Evolutionary conservation across 2,329 filamentous ascomycete genomes (phyloP).

Genomic region (Talaromyces pinophilus): DNA sequence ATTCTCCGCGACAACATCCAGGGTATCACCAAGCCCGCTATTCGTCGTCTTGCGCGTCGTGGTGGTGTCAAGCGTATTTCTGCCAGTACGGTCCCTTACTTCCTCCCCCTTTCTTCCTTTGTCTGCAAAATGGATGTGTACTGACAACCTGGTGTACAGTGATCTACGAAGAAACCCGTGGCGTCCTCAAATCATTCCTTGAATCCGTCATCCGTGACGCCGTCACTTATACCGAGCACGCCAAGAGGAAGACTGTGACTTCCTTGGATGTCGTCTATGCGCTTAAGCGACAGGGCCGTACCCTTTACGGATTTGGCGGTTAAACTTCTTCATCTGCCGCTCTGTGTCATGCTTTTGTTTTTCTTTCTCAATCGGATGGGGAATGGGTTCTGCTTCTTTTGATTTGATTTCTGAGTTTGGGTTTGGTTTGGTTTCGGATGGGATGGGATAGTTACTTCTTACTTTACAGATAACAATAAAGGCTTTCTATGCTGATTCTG

Average conservation of each 20-base stretch:
- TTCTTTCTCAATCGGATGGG: neutral
- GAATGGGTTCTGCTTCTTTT: neutral
- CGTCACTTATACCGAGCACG: slow-evolving; percentile 80
- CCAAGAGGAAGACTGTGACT: slow-evolving; percentile 65
- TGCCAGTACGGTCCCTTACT: slow-evolving; percentile 55
- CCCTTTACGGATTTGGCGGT: slow-evolving; percentile 88
- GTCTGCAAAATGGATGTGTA: too few species aligned
- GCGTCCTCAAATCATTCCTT: slow-evolving; percentile 80
- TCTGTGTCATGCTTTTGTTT: neutral
- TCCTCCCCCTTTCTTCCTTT: neutral
- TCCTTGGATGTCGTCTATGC: slow-evolving; percentile 66
- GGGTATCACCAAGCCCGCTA: slow-evolving; percentile 98
- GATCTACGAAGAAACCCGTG: slow-evolving; percentile 82
- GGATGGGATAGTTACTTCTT: slow-evolving; percentile 7
- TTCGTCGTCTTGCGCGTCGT: slow-evolving; percentile 97
- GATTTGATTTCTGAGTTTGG: slow-evolving; percentile 4
- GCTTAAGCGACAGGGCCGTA: slow-evolving; percentile 63
- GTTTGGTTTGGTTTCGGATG: slow-evolving; percentile 5
- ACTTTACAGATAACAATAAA: neutral
- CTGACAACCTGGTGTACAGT: slow-evolving; percentile 34
- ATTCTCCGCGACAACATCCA: slow-evolving; percentile 99
- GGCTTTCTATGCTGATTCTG: neutral
- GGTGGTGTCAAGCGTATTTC: slow-evolving; percentile 99
- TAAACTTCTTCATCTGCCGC: slow-evolving; percentile 50
- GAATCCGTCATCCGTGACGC: slow-evolving; percentile 78